Evolutionary conservation across 176 grass and related monocot species (phyloP), one percentile per base, ranked within the genome.

Genomic region (Paspalum vaginatum): DNA sequence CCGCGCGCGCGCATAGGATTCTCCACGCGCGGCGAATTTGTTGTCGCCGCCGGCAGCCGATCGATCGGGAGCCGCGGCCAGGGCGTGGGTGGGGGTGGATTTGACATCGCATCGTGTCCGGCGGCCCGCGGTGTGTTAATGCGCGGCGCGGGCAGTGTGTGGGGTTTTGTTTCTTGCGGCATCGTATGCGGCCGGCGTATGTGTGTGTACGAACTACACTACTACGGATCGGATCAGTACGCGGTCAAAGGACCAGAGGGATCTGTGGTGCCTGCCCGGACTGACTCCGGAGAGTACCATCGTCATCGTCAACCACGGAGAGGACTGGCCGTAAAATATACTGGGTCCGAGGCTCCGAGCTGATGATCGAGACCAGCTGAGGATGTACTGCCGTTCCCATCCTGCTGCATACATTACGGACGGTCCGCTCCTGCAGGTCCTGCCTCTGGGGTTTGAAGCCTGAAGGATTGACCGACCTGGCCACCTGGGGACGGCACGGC

Each of bases 221-320:
- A n/a, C n/a, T n/a, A n/a, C n/a, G n/a, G n/a, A n/a, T n/a, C n/a
- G n/a, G n/a, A n/a, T n/a, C n/a, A n/a, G n/a, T 70, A 4, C 3
- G 2, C 25, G 60, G 76, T 78, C 76, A 58, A 80, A 69, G 51
- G 22, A 48, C 26, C 41, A n/a, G n/a, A 18, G 57, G 32, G 32
- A 26, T 60, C 56, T 59, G 55, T 9, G 4, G n/a, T 6, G 40
- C 40, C 0, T 5, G 56, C 24, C 1, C 12, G 10, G 7, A n/a
- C n/a, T n/a, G n/a, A n/a, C n/a, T n/a, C n/a, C n/a, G n/a, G n/a
- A n/a, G n/a, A n/a, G n/a, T 21, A 59, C 56, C 53, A 21, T 4
- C 10, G 14, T 17, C 58, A 46, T 68, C 20, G n/a, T n/a, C n/a
- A 45, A 68, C 20, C 42, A n/a, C 41, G 41, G 4, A 41, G 40